Evolutionary conservation across 768 basidiomycete genomes (phyloP).

Genomic region (Psilocybe sp.): DNA sequence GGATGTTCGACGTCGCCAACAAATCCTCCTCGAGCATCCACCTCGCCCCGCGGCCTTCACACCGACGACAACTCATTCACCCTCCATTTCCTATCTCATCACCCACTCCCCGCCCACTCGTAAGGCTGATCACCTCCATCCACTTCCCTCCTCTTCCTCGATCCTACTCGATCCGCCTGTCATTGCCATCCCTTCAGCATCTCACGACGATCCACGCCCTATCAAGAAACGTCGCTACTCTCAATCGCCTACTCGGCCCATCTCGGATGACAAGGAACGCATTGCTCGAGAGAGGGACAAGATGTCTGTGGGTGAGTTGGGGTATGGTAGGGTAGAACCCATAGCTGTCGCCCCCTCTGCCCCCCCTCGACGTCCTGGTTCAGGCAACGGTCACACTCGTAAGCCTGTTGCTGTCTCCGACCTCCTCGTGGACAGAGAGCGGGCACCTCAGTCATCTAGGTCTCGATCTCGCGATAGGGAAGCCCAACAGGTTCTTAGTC

Average conservation of each 20-base stretch:
- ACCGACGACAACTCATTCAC: slow-evolving; percentile 14
- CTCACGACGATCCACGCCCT: slow-evolving; percentile 23
- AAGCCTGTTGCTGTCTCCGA: slow-evolving; percentile 25
- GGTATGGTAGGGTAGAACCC: slow-evolving; percentile 28
- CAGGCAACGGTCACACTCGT: slow-evolving; percentile 23
- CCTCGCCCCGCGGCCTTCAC: slow-evolving; percentile 16
- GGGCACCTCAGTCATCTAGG: background rate
- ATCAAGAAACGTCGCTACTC: slow-evolving; percentile 44
- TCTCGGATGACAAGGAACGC: slow-evolving; percentile 23
- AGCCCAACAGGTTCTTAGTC: slow-evolving; percentile 25
- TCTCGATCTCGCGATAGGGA: slow-evolving; percentile 17
- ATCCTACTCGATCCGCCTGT: slow-evolving; percentile 15
- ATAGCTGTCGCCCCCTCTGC: slow-evolving; percentile 16
- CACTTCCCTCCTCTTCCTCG: slow-evolving; percentile 11
- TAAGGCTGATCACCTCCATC: slow-evolving; percentile 16
- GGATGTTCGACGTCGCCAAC: slow-evolving; percentile 5
- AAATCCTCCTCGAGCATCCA: slow-evolving; percentile 2
- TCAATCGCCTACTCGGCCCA: slow-evolving; percentile 30
- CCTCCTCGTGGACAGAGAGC: slow-evolving; percentile 23
- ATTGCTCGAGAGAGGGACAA: slow-evolving; percentile 29
- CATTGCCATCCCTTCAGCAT: slow-evolving; percentile 11
- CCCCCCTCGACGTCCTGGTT: slow-evolving; percentile 22
- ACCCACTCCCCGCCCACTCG: slow-evolving; percentile 16
- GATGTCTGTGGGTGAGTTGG: slow-evolving; percentile 29
- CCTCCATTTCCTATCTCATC: slow-evolving; percentile 21